phyloP scores from a whole-genome alignment of 768 basidiomycete genomes.

The Rhodotorula toruloides region DNA sequence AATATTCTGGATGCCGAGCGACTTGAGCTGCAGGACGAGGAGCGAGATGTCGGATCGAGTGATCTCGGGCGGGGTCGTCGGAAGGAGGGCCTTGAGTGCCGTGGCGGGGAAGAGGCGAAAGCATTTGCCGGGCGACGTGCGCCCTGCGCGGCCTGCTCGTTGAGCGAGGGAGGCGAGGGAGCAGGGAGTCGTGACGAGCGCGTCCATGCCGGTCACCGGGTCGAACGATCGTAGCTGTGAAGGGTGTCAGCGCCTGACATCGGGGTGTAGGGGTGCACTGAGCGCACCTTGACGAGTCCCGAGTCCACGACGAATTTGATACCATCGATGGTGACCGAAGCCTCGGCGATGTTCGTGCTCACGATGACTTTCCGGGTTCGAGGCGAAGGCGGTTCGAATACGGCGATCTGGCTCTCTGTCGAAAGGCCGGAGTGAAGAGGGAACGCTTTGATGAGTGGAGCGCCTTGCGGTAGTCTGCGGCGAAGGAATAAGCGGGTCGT shows the following conservation, averaged over 20 bases:
- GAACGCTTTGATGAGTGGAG: slow-evolving; percentile 59
- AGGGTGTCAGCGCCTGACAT: neutral
- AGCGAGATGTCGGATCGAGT: slow-evolving; percentile 84
- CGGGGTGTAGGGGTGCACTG: neutral
- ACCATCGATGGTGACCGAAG: slow-evolving; percentile 93
- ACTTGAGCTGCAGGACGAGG: slow-evolving; percentile 87
- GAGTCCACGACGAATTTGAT: slow-evolving; percentile 89
- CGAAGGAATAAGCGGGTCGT: slow-evolving; percentile 50
- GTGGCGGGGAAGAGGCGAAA: slow-evolving; percentile 79
- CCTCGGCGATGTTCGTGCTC: slow-evolving; percentile 94
- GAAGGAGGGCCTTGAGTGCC: slow-evolving; percentile 58
- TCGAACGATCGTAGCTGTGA: slow-evolving; percentile 75
- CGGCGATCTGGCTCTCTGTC: slow-evolving; percentile 76
- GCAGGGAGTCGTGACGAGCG: slow-evolving; percentile 73
- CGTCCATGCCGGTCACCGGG: slow-evolving; percentile 74
- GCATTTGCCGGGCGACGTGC: slow-evolving; percentile 85
- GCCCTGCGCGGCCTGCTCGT: slow-evolving; percentile 87
- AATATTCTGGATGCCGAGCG: slow-evolving; percentile 87
- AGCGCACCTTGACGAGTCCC: slow-evolving; percentile 83
- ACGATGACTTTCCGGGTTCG: slow-evolving; percentile 83
- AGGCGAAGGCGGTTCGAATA: slow-evolving; percentile 71
- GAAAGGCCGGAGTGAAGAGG: slow-evolving; percentile 85
- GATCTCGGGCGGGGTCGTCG: slow-evolving; percentile 79
- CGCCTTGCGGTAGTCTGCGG: slow-evolving; percentile 51
- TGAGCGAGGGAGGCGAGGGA: slow-evolving; percentile 87